Conservation (phyloP, 768 basidiomycete species). For the Trametes villosa region DNA sequence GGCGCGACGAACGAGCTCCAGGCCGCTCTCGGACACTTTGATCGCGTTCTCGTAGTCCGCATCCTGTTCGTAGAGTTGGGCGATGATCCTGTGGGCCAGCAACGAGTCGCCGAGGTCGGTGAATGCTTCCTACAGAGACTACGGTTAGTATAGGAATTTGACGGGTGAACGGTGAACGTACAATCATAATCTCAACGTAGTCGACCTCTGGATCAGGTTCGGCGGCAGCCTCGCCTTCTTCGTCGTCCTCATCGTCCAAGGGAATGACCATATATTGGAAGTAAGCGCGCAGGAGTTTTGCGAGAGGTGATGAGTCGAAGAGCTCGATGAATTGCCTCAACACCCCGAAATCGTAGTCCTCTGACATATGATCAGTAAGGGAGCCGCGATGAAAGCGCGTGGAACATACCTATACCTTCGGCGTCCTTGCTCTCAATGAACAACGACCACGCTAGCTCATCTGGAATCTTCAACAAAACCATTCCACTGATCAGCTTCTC, state of each 20-base stretch:
- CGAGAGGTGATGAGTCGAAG: slow-evolving; percentile 64
- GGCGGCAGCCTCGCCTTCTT: slow-evolving; percentile 22
- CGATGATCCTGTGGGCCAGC: slow-evolving; percentile 66
- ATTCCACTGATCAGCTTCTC: slow-evolving; percentile 75
- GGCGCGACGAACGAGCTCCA: slow-evolving; percentile 55
- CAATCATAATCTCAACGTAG: slow-evolving; percentile 63
- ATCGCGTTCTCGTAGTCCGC: slow-evolving; percentile 77
- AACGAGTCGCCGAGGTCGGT: slow-evolving; percentile 56
- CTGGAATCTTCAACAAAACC: slow-evolving; percentile 73
- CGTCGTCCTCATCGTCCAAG: slow-evolving; percentile 39
- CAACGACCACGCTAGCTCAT: slow-evolving; percentile 83
- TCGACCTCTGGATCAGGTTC: slow-evolving; percentile 46
- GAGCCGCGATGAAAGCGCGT: background rate
- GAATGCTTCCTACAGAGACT: slow-evolving; percentile 55
- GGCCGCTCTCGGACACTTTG: slow-evolving; percentile 70
- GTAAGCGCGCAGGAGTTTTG: slow-evolving; percentile 67
- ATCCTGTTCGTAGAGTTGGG: slow-evolving; percentile 67
- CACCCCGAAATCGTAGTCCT: slow-evolving; percentile 58
- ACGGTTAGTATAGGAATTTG: slow-evolving; percentile 2
- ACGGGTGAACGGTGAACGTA: slow-evolving; percentile 38
- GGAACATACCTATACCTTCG: slow-evolving; percentile 61
- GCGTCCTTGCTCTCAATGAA: slow-evolving; percentile 76
- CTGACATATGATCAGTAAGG: slow-evolving; percentile 40
- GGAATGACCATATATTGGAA: slow-evolving; percentile 61
- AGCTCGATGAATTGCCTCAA: slow-evolving; percentile 64